Conservation (phyloP, 345 rosid genomes). For the Alliaria petiolata region DNA sequence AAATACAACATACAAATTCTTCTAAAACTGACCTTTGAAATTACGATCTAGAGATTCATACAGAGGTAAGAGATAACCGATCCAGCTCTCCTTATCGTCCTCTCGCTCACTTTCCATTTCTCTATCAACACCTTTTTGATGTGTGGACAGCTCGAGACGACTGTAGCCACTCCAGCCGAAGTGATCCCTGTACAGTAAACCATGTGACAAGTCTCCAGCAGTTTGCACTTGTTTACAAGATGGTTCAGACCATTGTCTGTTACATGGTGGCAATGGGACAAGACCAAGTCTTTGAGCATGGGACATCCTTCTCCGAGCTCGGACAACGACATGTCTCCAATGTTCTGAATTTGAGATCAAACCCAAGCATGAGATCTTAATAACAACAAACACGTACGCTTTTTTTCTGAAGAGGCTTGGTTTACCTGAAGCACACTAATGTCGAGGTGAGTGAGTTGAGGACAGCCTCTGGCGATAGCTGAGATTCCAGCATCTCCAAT, state of each 20-base stretch:
- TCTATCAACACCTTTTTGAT: slow-evolving; percentile 79
- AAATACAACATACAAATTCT: background rate
- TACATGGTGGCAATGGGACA: slow-evolving; percentile 78
- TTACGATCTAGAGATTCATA: slow-evolving; percentile 49
- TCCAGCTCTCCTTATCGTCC: slow-evolving; percentile 78
- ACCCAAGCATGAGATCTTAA: background rate
- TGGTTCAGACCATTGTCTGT: slow-evolving; percentile 72
- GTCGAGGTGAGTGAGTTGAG: slow-evolving; percentile 69
- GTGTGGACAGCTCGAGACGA: slow-evolving; percentile 77
- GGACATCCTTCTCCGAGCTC: slow-evolving; percentile 91
- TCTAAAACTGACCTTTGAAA: background rate
- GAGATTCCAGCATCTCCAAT: slow-evolving; percentile 77
- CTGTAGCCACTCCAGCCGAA: slow-evolving; percentile 73
- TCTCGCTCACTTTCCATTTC: slow-evolving; percentile 80
- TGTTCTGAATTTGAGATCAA: slow-evolving; percentile 39
- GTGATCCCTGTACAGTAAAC: slow-evolving; percentile 78
- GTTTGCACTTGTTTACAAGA: slow-evolving; percentile 57
- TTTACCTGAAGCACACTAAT: slow-evolving; percentile 83
- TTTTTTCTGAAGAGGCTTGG: background rate
- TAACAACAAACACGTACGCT: background rate
- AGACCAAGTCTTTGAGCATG: slow-evolving; percentile 63
- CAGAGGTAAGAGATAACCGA: slow-evolving; percentile 71
- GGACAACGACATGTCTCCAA: slow-evolving; percentile 70
- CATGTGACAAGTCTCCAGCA: slow-evolving; percentile 77
- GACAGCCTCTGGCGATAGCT: slow-evolving; percentile 87